Base-by-base conservation (phyloP, 352 stramenopile species). In the Phytopythium cucurbitacearum region DNA sequence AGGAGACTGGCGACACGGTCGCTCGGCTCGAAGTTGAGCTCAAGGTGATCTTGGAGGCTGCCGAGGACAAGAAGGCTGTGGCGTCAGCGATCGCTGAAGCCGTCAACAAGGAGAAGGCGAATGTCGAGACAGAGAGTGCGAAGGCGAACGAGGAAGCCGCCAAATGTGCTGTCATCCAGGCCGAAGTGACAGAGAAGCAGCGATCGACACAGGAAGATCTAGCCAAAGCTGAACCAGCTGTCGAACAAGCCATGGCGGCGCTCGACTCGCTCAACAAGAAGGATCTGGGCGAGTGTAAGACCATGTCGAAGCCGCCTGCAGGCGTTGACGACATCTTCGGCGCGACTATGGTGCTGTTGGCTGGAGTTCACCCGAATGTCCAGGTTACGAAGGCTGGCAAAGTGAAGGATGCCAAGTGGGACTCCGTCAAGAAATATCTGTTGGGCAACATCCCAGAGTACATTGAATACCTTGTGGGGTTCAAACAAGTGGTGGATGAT, bases 221-320 rank as follows among this genome's bases (percentile, higher is more conserved):
- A 1, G 92, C 94, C 8, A 98, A 98, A 56, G 94, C 95, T 12
- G 94, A 98, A 45, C 94, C 95, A 34, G 91, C 95, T 33, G 93
- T 98, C 9, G 79, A 95, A 45, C 89, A 96, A 54, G 95, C 94
- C n/a, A 98, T 98, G 91, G 91, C 95, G 53, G 94, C 95, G 5
- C 79, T 98, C 0, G 92, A 98, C 52, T 98, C 94, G 15, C 71
- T 98, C 45, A 97, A 98, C 74, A 97, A 98, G 60, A 98, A 98
- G 61, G 93, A 98, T 74, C 71, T 98, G 3, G 91, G 91, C 44
- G 92, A 98, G 56, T 98, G 93, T 77, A 98, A 98, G 61, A 97
- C 93, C 13, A 98, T 98, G 95, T 88, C 80, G 41, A 98, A 97
- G 60, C 94, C 94, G 39, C 95, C 95, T 13, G 71, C 81, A 13